Conservation (phyloP, 1,284 basidiomycete genomes). For the Microbotryum intermedium region DNA sequence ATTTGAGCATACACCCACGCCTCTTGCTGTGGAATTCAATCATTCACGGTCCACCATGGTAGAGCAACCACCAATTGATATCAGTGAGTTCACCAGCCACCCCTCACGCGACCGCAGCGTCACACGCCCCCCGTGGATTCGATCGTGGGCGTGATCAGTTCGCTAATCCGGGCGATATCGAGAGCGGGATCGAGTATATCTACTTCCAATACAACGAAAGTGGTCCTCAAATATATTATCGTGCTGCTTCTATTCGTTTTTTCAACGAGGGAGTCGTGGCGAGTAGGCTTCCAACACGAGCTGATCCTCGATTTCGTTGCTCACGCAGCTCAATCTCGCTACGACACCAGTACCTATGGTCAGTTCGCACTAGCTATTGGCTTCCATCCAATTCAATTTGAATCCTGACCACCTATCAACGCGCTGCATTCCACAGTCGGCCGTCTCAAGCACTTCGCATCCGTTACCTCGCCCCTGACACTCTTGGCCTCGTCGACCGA, state of each 20-base stretch:
- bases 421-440: conserved; percentile 33
- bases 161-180: no score
- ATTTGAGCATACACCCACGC: no score
- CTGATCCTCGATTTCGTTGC: not conserved
- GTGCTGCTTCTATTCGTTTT: no score
- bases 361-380: not conserved
- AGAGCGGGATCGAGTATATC: no score
- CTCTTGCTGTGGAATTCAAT: no score
- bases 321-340: conserved; percentile 22
- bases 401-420: no score
- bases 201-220: no score
- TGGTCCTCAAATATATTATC: no score
- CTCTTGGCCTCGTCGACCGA: conserved; percentile 43
- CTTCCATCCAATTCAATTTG: no score
- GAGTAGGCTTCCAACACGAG: not conserved
- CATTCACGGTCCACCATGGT: no score
- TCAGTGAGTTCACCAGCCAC: conserved; percentile 1
- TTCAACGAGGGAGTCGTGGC: not conserved
- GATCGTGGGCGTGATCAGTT: not conserved
- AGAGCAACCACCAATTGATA: conserved; percentile 13
- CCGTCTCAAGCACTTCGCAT: conserved; percentile 47
- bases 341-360: conserved; percentile 29
- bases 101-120: not conserved
- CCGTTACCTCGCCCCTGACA: conserved; percentile 47
- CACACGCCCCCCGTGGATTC: not conserved